phyloP scores from a whole-genome alignment of 73 alveolate genomes.

The Tetrahymena malaccensis region DNA sequence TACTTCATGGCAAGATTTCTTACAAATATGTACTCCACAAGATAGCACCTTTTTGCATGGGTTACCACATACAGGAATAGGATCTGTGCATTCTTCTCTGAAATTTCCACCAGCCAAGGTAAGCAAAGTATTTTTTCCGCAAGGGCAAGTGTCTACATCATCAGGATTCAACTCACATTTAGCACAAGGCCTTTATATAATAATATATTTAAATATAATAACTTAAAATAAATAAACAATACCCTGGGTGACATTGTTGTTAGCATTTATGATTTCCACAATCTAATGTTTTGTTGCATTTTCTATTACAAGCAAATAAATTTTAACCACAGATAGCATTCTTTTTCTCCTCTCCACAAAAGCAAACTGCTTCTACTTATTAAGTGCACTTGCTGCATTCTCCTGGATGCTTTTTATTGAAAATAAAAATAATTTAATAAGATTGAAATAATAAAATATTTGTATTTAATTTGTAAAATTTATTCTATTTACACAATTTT shows the following conservation, averaged over 20 bases:
- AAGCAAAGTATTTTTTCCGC: conserved; percentile 50
- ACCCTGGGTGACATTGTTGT: conserved; percentile 82
- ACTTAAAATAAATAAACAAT: not conserved
- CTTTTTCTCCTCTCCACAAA: conserved; percentile 53
- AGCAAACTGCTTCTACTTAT: conserved; percentile 39
- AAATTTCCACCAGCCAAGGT: conserved; percentile 7
- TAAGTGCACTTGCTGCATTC: conserved; percentile 51
- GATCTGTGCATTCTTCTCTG: conserved; percentile 56
- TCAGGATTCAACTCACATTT: conserved; percentile 64
- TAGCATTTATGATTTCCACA: conserved; percentile 86
- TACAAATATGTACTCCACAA: conserved; percentile 41
- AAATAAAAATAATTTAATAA: not conserved
- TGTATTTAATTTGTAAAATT: too few relatives aligned
- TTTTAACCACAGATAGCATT: conserved; percentile 55
- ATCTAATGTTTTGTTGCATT: conserved; percentile 73
- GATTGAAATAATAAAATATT: not conserved
- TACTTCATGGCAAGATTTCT: not conserved
- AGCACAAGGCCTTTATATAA: conserved; percentile 38
- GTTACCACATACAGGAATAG: conserved; percentile 59
- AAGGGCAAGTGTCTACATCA: conserved; percentile 52
- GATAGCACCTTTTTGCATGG: conserved; percentile 47
- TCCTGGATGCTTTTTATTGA: conserved; percentile 55
- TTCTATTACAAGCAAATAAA: conserved; percentile 70
- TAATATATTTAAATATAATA: not conserved
- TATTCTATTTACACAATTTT: not conserved